phyloP scores from a whole-genome alignment of 2,329 filamentous ascomycete species.

The Trichoderma sp. region DNA sequence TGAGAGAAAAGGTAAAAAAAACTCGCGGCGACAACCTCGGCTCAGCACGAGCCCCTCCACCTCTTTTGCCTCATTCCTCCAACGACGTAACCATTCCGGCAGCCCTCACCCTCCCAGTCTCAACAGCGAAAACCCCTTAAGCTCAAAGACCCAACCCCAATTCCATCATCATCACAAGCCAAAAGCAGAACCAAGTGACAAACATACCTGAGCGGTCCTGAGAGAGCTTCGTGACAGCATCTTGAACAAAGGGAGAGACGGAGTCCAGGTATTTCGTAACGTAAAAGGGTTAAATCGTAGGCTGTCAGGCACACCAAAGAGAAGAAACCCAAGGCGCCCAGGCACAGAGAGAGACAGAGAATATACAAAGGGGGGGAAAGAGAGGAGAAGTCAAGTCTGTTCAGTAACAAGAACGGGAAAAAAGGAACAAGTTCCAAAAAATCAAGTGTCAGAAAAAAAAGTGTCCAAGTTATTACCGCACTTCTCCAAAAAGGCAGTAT shows the following conservation, averaged over 20 bases:
- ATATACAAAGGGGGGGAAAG: not conserved
- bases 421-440: not conserved
- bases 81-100: not conserved
- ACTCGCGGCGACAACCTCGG: slow-evolving; percentile 12
- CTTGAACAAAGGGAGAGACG: slow-evolving; percentile 35
- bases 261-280: not conserved
- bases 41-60: slow-evolving; percentile 13
- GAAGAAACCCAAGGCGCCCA: slow-evolving; percentile 2
- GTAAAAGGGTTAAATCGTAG: not conserved
- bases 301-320: slow-evolving; percentile 14
- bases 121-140: not conserved
- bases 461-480: slow-evolving; percentile 7
- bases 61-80: not conserved
- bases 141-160: not conserved
- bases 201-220: slow-evolving; percentile 59
- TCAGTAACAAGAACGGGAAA: slow-evolving; percentile 5
- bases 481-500: slow-evolving; percentile 11
- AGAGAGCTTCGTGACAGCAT: slow-evolving; percentile 63
- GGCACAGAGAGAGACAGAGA: slow-evolving; percentile 10
- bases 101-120: not conserved
- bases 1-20: not conserved
- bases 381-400: not conserved
- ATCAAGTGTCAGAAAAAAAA: slow-evolving; percentile 15
- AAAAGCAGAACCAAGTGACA: slow-evolving; percentile 30
- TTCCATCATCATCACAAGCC: slow-evolving; percentile 1